These are phyloP conservation scores for Claviceps pazoutovae DNA, from an alignment of 2,329 filamentous ascomycete species.

Conservation along the genomic window DNA sequence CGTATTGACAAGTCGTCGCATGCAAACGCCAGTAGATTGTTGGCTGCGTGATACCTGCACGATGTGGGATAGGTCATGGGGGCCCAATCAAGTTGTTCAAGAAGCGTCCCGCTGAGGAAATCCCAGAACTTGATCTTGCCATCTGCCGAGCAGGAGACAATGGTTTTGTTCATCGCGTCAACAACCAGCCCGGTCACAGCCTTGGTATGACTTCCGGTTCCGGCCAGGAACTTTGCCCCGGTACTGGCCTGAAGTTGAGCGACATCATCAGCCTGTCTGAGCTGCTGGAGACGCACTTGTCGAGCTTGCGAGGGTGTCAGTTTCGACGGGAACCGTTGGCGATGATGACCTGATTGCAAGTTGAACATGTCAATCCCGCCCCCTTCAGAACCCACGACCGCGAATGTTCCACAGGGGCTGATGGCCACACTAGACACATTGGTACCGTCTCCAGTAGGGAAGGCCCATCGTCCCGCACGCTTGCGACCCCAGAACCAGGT, in stretches of 20 bases:
- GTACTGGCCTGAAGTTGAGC: conserved; percentile 36
- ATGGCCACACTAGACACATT: conserved; percentile 78
- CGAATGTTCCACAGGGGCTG: conserved; percentile 87
- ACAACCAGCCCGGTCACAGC: conserved; percentile 76
- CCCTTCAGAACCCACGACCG: conserved; percentile 68
- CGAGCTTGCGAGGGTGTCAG: conserved; percentile 67
- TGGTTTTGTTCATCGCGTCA: conserved; percentile 73
- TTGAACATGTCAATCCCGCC: conserved; percentile 94
- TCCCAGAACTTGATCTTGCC: conserved; percentile 98
- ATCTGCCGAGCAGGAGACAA: conserved; percentile 79
- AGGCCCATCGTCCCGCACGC: conserved; percentile 81
- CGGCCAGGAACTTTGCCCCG: conserved; percentile 29
- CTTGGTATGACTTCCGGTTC: conserved; percentile 62
- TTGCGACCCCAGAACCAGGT: conserved; percentile 99
- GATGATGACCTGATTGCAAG: conserved; percentile 78
- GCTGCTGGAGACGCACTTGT: conserved; percentile 54
- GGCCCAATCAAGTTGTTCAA: conserved; percentile 74
- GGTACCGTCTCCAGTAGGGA: conserved; percentile 72
- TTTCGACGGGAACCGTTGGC: conserved; percentile 73
- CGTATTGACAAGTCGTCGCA: conserved; percentile 83
- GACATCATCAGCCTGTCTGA: conserved; percentile 43
- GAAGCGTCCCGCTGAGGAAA: conserved; percentile 66
- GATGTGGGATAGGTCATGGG: conserved; percentile 58
- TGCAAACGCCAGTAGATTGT: conserved; percentile 73
- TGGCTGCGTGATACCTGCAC: conserved; percentile 68